Percentiles rank a stretch among this genome's conserved stretches.
Conservation (phyloP, 768 basidiomycete genomes). For the Cystobasidium onofrii region DNA sequence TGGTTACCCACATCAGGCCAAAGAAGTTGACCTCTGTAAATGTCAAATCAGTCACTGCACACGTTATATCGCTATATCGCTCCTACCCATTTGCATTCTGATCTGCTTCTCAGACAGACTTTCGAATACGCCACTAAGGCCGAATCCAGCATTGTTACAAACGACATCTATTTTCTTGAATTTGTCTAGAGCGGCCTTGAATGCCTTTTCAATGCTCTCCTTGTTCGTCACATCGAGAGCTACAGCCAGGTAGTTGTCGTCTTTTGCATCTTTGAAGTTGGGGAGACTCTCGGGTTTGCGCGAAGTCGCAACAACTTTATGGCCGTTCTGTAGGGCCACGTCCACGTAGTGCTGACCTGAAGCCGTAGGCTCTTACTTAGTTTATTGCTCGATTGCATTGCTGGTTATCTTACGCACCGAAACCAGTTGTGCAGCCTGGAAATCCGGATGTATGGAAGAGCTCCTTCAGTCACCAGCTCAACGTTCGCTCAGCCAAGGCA, state of each 20-base stretch:
- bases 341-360: constrained; percentile 7
- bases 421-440: constrained; percentile 13
- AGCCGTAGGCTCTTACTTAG: no score
- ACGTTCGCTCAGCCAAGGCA: not conserved
- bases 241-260: constrained; percentile 40
- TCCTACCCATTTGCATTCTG: constrained; percentile 31
- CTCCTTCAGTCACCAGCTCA: not conserved
- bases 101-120: constrained; percentile 33
- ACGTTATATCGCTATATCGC: not conserved
- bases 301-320: constrained; percentile 26
- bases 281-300: constrained; percentile 23
- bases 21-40: constrained; percentile 37
- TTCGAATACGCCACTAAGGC: constrained; percentile 35
- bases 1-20: constrained; percentile 34
- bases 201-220: constrained; percentile 40
- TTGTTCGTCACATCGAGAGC: constrained; percentile 42
- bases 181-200: constrained; percentile 36
- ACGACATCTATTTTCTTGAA: constrained; percentile 44
- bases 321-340: constrained; percentile 4
- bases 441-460: not conserved
- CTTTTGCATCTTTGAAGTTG: constrained; percentile 38
- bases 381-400: no score
- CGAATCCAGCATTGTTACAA: constrained; percentile 36
- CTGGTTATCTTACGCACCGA: no score
- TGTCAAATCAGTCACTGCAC: not conserved